Conservation (phyloP, 179 eudicot genomes). For the Amaranthus tricolor region DNA sequence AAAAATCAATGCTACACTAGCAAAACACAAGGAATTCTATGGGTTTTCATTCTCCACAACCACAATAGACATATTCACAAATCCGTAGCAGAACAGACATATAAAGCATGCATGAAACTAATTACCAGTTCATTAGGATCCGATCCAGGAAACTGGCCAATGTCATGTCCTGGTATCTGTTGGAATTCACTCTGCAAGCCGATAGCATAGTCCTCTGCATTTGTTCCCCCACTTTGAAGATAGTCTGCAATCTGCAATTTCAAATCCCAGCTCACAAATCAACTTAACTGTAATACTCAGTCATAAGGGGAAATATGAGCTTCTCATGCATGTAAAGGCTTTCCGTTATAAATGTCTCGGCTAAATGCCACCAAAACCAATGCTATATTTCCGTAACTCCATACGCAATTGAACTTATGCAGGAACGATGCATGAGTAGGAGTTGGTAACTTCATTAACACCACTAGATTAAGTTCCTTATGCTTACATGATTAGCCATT, state of each 20-base stretch:
- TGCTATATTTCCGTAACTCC: background rate
- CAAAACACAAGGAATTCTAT: background rate
- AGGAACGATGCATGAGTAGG: background rate
- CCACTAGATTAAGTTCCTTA: background rate
- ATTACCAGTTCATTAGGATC: constrained; percentile 32
- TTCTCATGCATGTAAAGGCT: background rate
- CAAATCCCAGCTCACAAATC: constrained; percentile 2
- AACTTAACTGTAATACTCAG: background rate
- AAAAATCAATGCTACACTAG: background rate
- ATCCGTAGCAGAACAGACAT: background rate
- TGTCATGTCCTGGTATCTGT: constrained; percentile 63
- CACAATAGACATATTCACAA: background rate
- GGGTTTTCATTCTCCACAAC: background rate
- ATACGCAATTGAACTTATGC: background rate
- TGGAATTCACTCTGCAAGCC: constrained; percentile 71
- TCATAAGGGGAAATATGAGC: background rate
- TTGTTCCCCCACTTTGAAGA: constrained; percentile 63
- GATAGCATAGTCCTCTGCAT: constrained; percentile 67
- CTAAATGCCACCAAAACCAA: background rate
- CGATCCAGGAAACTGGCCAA: constrained; percentile 90
- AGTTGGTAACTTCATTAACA: background rate
- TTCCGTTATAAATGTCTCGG: background rate
- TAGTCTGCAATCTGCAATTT: constrained; percentile 72
- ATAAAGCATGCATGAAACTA: constrained; percentile 29
- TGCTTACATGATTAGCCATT: constrained; percentile 78